Conservation (phyloP, 2,329 filamentous ascomycete genomes). For the Colletotrichum sp. region DNA sequence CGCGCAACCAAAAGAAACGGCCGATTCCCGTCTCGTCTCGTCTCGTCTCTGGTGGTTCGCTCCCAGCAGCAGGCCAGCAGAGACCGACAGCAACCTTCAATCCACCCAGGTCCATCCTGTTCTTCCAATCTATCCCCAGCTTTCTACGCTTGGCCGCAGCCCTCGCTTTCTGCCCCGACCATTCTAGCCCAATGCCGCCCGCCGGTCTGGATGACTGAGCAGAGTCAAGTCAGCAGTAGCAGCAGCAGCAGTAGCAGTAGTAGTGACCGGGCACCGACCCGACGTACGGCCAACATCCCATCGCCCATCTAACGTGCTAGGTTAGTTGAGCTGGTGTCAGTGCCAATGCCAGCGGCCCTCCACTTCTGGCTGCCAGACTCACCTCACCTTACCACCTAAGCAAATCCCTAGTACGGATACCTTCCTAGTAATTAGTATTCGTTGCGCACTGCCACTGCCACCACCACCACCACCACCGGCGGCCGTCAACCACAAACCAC, state of each 20-base stretch:
- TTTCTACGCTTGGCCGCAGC: neutral
- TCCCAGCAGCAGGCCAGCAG: neutral
- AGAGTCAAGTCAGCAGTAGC: neutral
- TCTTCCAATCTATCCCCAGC: slow-evolving; percentile 7
- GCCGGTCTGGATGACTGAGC: slow-evolving; percentile 1
- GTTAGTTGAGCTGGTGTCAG: neutral
- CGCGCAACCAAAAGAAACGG: neutral
- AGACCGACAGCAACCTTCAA: neutral
- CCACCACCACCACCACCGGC: neutral
- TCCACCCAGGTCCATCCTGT: neutral
- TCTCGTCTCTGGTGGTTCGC: neutral
- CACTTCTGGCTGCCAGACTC: neutral
- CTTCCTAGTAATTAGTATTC: neutral
- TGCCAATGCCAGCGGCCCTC: neutral
- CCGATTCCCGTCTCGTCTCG: neutral
- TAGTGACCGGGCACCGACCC: neutral
- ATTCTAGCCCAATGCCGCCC: slow-evolving; percentile 16
- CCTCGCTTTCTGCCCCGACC: neutral
- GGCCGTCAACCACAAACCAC: neutral
- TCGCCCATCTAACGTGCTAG: neutral
- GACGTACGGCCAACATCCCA: neutral
- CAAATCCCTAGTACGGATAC: neutral
- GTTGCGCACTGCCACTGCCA: neutral
- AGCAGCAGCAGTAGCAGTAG: neutral
- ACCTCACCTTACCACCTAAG: neutral